Conservation (phyloP, 23 red algal genomes). For the Gracilariopsis chorda region DNA sequence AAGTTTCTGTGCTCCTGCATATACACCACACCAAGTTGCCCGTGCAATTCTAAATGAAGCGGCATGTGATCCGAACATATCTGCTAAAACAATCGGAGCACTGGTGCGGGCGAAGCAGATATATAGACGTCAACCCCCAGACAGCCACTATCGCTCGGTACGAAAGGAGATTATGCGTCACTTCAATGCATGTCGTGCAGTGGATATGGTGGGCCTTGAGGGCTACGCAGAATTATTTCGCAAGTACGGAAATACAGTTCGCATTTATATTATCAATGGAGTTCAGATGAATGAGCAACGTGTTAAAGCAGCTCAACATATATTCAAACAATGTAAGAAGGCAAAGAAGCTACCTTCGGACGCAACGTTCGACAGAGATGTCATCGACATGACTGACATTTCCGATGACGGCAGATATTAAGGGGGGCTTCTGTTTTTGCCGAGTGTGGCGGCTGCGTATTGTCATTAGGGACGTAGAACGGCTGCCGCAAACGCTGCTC, state of each 20-base stretch:
- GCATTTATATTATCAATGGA: not conserved
- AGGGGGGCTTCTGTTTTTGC: constrained; percentile 17
- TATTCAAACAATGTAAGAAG: constrained; percentile 38
- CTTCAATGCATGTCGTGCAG: not conserved
- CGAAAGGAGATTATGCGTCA: not conserved
- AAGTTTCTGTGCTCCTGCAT: not conserved
- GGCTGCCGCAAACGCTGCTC: constrained; percentile 17
- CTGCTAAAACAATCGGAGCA: not conserved
- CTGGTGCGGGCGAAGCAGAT: constrained; percentile 11
- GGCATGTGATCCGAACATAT: constrained; percentile 14
- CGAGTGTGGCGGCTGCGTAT: constrained; percentile 7
- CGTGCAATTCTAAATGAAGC: not conserved
- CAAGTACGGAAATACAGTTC: not conserved
- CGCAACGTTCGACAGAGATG: not conserved
- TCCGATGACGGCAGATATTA: constrained; percentile 7
- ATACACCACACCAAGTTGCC: not conserved
- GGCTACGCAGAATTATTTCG: constrained; percentile 10
- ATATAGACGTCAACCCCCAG: constrained; percentile 27
- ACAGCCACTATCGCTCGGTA: not conserved
- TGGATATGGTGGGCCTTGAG: constrained; percentile 40
- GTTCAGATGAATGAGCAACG: constrained; percentile 4
- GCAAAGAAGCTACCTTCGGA: not conserved
- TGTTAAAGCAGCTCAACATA: constrained; percentile 10
- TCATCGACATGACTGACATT: not conserved
- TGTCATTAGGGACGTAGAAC: not conserved